Base-by-base conservation (phyloP, 306 rosid genomes). In the Cucurbita argyrosperma region DNA sequence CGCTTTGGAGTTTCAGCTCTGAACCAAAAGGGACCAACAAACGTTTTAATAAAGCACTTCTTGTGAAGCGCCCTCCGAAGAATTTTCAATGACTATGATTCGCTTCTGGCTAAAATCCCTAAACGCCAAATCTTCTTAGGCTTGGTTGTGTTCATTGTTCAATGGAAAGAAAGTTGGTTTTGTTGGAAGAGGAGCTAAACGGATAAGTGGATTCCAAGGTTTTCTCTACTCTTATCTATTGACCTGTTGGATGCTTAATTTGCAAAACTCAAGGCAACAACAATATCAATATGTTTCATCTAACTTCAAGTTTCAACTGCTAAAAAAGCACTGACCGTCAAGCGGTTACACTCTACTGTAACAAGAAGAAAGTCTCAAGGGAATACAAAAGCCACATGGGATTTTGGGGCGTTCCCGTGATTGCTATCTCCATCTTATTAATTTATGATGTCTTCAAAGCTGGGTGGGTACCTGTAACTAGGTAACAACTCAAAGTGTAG, bases 401-500 rank as follows among this genome's bases (percentile, higher is more conserved):
- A 54, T 40, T 40, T 38, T 19, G 9, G 62, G 30, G 6, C 4
- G 16, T 62, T 66, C 51, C 54, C 37, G 38, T 60, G 61, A 49
- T 75, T 51, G 75, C 45, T 77, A 78, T 82, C 53, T 70, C 55
- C 76, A 76, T 66, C 35, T 87, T 88, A 83, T 87, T 88, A 71
- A 52, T 74, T 79, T 10, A 62, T 54, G 74, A 39, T 55, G 63
- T 61, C 49, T 60, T 21, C 69, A 79, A n/a, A 59, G 63, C 61
- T 37, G 51, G 38, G 13, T 37, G 51, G 38, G 13, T 6, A 42
- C 19, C 40, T 38, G 12, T 23, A 68, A 68, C 26, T 3, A 8
- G 18, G 35, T 72, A 62, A 19, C 14, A 61, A 18, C 35, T 85
- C 77, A 89, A 57, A 90, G 78, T 16, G 92, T 79, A 74, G 96